A percentile compares a stretch with the other conserved stretches of the same genome.
Evolutionary conservation across 2,329 filamentous ascomycete species (phyloP).

Genomic region (Apiospora sp.): DNA sequence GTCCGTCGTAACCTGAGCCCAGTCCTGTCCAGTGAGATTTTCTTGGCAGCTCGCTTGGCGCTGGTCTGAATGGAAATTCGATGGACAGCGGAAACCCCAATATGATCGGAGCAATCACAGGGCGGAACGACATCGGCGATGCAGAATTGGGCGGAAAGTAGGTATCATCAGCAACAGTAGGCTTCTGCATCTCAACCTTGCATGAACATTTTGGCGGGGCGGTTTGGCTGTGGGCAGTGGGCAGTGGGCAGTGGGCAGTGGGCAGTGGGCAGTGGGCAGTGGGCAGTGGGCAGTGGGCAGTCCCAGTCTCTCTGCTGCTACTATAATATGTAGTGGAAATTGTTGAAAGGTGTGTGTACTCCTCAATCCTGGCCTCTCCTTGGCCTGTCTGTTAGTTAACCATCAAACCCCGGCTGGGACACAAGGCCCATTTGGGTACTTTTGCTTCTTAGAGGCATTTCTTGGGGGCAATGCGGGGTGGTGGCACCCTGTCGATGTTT

Average conservation of each 20-base stretch:
- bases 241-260: too few species aligned
- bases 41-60: conserved; percentile 8
- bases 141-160: background rate
- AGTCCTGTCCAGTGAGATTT: background rate
- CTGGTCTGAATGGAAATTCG: background rate
- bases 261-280: background rate
- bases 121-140: conserved; percentile 19
- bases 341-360: background rate
- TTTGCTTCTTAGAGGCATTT: conserved; percentile 10
- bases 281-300: background rate
- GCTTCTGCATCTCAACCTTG: background rate
- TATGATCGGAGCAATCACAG: conserved; percentile 8
- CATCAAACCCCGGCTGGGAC: background rate
- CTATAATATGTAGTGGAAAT: conserved; percentile 11
- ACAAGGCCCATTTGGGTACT: background rate
- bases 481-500: background rate
- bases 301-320: background rate
- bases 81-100: background rate
- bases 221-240: conserved; percentile 2
- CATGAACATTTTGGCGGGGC: background rate
- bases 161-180: too few species aligned
- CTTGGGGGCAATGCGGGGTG: conserved; percentile 1
- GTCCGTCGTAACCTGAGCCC: background rate
- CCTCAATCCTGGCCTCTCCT: background rate
- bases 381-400: background rate